Conservation (phyloP, 1,284 basidiomycete genomes). For the Mrakiaceae sp. region DNA sequence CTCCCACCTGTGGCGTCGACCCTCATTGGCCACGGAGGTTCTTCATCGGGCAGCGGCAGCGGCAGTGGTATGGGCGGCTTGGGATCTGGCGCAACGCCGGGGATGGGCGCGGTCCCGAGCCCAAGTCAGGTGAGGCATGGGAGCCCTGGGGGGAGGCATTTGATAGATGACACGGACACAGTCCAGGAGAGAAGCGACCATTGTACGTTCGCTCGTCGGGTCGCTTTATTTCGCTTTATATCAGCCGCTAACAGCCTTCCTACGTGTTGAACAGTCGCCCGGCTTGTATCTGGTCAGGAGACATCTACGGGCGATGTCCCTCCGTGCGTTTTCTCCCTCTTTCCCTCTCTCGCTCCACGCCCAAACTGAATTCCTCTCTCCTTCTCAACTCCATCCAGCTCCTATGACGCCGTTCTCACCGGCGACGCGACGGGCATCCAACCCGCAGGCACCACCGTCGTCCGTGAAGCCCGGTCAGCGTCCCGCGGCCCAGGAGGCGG, state of each 20-base stretch:
- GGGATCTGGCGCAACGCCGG: neutral
- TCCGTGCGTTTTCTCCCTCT: constrained; percentile 29
- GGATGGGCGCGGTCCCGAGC: neutral
- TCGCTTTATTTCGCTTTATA: neutral
- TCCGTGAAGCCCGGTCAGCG: no score
- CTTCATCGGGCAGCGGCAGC: neutral
- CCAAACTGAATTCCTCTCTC: no score
- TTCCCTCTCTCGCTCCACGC: no score
- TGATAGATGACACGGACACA: neutral
- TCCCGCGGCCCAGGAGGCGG: no score
- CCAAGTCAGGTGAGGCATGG: neutral
- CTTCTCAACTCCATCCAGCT: no score
- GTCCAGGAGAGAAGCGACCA: constrained; percentile 6
- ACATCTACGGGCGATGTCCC: constrained; percentile 53
- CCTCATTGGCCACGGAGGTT: neutral
- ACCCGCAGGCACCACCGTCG: no score
- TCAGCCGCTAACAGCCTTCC: constrained; percentile 14
- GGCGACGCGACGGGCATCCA: no score
- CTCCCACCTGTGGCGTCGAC: neutral
- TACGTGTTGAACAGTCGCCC: constrained; percentile 28
- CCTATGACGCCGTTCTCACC: no score
- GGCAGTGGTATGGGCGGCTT: neutral
- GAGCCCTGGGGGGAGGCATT: neutral
- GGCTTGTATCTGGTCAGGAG: constrained; percentile 52
- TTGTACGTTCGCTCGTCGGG: neutral